phyloP scores from a whole-genome alignment of 768 basidiomycete species.

The Hygrophoropsis aurantiaca region DNA sequence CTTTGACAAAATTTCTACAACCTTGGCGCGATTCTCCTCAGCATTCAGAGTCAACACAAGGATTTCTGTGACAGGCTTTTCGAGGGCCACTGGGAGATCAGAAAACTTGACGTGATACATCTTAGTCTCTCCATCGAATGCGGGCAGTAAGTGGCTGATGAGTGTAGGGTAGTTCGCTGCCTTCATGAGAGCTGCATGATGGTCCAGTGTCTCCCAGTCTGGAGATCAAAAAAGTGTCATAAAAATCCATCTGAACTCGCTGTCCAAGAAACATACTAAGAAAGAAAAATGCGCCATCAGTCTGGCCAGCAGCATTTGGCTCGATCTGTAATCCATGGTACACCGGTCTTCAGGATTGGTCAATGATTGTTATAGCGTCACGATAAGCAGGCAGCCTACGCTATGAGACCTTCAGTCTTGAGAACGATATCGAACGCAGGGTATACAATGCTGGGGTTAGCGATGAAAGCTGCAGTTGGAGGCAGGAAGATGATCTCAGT shows the following conservation, averaged over 20 bases:
- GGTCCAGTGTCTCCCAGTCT: conserved; percentile 27
- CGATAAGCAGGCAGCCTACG: conserved; percentile 12
- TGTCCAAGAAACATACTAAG: conserved; percentile 12
- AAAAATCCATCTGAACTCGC: background rate
- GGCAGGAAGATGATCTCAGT: conserved; percentile 23
- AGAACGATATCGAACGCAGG: conserved; percentile 10
- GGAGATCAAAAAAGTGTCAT: background rate
- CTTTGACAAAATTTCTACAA: conserved; percentile 10
- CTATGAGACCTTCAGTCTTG: conserved; percentile 6
- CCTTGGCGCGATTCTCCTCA: conserved; percentile 17
- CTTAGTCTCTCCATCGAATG: conserved; percentile 3
- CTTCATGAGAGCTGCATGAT: conserved; percentile 15
- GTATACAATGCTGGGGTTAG: conserved; percentile 1
- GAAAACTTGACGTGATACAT: conserved; percentile 24
- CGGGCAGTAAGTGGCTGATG: conserved; percentile 1
- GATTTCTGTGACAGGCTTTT: conserved; percentile 23
- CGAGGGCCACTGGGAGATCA: conserved; percentile 10
- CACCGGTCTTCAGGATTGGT: conserved; percentile 9
- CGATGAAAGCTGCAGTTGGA: conserved; percentile 7
- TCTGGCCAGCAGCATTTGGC: conserved; percentile 11
- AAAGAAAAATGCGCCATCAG: conserved; percentile 11
- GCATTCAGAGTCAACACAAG: conserved; percentile 17
- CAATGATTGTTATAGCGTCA: background rate
- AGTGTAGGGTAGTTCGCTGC: conserved; percentile 6
- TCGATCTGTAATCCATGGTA: conserved; percentile 22